These are phyloP conservation scores for Bipolaris sorokiniana DNA, from an alignment of 2,329 filamentous ascomycete genomes.

Conservation along the genomic window DNA sequence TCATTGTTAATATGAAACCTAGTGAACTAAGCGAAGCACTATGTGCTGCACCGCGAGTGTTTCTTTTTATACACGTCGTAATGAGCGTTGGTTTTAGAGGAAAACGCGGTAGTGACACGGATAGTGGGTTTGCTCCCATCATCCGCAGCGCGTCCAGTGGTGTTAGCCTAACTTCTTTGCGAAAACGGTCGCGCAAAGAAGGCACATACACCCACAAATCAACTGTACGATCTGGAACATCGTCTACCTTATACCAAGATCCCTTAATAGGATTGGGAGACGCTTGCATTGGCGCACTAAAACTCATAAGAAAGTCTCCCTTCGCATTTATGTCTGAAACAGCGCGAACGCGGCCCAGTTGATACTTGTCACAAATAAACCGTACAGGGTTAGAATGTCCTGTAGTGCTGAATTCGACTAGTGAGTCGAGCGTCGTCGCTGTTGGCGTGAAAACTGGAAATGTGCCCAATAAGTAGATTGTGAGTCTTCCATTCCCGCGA, in stretches of 20 bases:
- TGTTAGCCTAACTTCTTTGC: constrained; percentile 3
- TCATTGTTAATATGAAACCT: background rate
- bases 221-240: background rate
- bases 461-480: background rate
- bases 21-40: background rate
- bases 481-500: background rate
- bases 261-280: background rate
- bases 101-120: background rate
- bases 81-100: background rate
- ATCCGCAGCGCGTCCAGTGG: background rate
- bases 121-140: background rate
- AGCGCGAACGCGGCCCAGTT: background rate
- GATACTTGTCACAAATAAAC: background rate
- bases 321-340: background rate
- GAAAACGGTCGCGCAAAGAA: constrained; percentile 4
- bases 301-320: constrained; percentile 7
- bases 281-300: constrained; percentile 1
- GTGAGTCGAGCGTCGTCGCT: background rate
- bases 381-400: background rate
- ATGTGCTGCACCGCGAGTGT: background rate
- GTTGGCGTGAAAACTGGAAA: background rate
- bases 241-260: constrained; percentile 1
- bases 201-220: constrained; percentile 5
- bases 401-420: constrained; percentile 2
- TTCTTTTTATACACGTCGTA: background rate